These are phyloP conservation scores for Letharia columbiana DNA, from an alignment of 495 filamentous ascomycete genomes.

Conservation along the genomic window DNA sequence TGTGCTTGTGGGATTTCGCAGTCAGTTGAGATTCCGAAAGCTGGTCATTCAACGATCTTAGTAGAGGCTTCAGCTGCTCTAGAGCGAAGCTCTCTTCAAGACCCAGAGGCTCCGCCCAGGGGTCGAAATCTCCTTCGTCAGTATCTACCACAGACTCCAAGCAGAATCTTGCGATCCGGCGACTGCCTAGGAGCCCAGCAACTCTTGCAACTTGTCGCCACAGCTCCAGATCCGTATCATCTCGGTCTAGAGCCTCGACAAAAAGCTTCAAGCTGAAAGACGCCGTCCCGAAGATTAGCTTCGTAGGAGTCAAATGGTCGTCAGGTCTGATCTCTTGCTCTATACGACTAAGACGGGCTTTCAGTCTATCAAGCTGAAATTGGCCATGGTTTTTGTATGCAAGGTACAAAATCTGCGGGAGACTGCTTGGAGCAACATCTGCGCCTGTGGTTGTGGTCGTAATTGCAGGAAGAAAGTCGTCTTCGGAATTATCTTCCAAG, in stretches of 20 bases:
- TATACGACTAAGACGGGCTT: conserved; percentile 27
- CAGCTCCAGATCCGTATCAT: conserved; percentile 88
- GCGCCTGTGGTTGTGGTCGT: conserved; percentile 37
- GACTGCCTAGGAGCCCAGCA: conserved; percentile 63
- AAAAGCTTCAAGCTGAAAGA: conserved; percentile 48
- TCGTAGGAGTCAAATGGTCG: neutral
- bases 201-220: conserved; percentile 82
- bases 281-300: conserved; percentile 2
- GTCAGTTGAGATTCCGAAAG: conserved; percentile 57
- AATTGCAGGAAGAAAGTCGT: conserved; percentile 35
- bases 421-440: conserved; percentile 65
- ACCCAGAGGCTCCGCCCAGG: conserved; percentile 65
- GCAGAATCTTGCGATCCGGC: conserved; percentile 73
- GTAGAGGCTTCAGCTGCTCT: conserved; percentile 61
- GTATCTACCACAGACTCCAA: conserved; percentile 84
- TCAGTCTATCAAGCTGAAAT: conserved; percentile 71
- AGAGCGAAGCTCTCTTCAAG: conserved; percentile 79
- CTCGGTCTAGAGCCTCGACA: conserved; percentile 69
- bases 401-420: conserved; percentile 84
- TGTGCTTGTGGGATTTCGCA: conserved; percentile 49
- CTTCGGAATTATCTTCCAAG: conserved; percentile 35
- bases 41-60: conserved; percentile 61
- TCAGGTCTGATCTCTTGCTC: conserved; percentile 12
- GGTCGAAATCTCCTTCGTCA: conserved; percentile 64
- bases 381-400: conserved; percentile 93